phyloP scores from a whole-genome alignment of 495 filamentous ascomycete genomes.

The Xylaria longipes region DNA sequence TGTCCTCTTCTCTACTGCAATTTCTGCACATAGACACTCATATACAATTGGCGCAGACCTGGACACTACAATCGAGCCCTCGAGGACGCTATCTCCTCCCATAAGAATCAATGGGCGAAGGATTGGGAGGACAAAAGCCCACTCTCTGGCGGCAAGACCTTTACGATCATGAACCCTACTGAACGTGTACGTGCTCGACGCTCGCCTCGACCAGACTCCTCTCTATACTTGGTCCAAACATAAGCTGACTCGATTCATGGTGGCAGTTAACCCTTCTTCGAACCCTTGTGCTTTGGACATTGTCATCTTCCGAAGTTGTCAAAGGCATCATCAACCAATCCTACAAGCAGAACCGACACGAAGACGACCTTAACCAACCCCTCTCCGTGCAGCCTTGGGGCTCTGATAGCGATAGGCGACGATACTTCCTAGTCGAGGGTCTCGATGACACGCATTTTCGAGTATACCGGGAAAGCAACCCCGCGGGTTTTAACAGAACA shows the following conservation, averaged over 20 bases:
- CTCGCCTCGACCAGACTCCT: not conserved
- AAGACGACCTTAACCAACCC: constrained; percentile 91
- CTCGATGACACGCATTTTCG: constrained; percentile 92
- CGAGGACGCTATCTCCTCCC: constrained; percentile 87
- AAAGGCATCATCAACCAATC: constrained; percentile 80
- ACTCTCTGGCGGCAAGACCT: constrained; percentile 75
- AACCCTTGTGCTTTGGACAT: constrained; percentile 83
- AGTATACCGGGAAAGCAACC: constrained; percentile 94
- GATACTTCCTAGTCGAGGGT: constrained; percentile 94
- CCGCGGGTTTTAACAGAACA: constrained; percentile 72
- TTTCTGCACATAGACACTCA: constrained; percentile 8
- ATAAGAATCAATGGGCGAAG: constrained; percentile 87
- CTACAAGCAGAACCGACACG: constrained; percentile 88
- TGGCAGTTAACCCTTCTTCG: constrained; percentile 79
- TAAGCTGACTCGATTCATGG: constrained; percentile 25
- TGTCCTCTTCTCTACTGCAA: constrained; percentile 30
- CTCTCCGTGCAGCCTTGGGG: constrained; percentile 96
- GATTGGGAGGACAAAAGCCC: constrained; percentile 88
- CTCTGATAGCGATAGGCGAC: constrained; percentile 83
- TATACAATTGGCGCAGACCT: constrained; percentile 53
- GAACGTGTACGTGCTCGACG: constrained; percentile 71
- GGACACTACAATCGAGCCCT: constrained; percentile 91
- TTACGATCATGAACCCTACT: constrained; percentile 76
- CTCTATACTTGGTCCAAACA: constrained; percentile 1
- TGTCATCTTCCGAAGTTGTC: constrained; percentile 87